phyloP scores from a whole-genome alignment of 805 yeast genomes.

The Debaryomyces tyrocola region DNA sequence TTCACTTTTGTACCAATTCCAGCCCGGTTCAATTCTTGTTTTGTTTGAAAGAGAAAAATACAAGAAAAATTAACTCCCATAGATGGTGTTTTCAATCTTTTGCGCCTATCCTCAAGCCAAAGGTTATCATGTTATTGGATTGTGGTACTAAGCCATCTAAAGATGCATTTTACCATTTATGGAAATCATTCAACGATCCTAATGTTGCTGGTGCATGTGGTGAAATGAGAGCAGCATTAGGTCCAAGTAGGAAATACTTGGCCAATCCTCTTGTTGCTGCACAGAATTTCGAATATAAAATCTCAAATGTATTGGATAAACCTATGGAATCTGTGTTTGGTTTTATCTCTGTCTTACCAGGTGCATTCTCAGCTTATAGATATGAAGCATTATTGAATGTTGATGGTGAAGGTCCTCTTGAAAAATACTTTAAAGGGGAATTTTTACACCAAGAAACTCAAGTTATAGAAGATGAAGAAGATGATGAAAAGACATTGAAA shows the following conservation, averaged over 20 bases:
- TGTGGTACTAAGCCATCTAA: conserved; percentile 92
- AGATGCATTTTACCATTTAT: conserved; percentile 81
- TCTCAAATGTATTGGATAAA: conserved; percentile 91
- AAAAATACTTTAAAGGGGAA: conserved; percentile 91
- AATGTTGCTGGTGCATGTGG: conserved; percentile 98
- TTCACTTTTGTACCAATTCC: conserved; percentile 66
- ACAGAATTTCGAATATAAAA: conserved; percentile 95
- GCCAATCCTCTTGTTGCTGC: conserved; percentile 91
- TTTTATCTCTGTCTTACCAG: conserved; percentile 90
- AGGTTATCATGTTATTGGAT: conserved; percentile 79
- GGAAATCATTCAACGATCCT: conserved; percentile 82
- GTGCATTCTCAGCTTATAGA: conserved; percentile 95
- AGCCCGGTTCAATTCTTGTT: conserved; percentile 86
- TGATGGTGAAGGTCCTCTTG: conserved; percentile 81
- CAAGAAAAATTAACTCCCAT: conserved; percentile 90
- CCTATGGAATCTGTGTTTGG: conserved; percentile 96
- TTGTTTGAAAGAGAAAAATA: conserved; percentile 86
- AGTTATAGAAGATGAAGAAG: conserved; percentile 29
- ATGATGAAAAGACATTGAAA: conserved; percentile 40
- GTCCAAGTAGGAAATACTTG: conserved; percentile 49
- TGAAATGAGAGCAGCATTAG: conserved; percentile 85
- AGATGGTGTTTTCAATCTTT: conserved; percentile 96
- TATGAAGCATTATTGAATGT: conserved; percentile 72
- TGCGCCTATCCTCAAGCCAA: conserved; percentile 78
- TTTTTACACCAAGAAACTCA: conserved; percentile 66